Evolutionary conservation across 306 rosid genomes (phyloP).

Genomic region (Fragaria iinumae): DNA sequence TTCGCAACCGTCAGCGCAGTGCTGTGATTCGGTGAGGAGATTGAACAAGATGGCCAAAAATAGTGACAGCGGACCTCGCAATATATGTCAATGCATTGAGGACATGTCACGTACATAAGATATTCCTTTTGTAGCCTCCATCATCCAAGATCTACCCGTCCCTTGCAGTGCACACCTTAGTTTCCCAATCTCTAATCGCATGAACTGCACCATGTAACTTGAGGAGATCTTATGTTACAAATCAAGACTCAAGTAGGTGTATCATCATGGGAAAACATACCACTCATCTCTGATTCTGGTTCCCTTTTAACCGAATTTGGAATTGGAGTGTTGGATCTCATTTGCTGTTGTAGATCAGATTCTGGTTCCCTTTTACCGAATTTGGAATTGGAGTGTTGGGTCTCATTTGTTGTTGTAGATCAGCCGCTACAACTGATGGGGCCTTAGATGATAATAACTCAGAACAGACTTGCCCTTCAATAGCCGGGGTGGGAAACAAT

Average conservation of each 20-base stretch:
- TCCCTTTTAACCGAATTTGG: no score
- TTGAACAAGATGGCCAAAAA: conserved; percentile 5
- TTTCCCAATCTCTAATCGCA: conserved; percentile 14
- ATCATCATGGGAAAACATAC: not conserved
- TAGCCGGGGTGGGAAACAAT: conserved; percentile 25
- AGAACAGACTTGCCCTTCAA: conserved; percentile 20
- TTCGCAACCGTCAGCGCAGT: not conserved
- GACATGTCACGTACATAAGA: not conserved
- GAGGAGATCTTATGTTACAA: no score
- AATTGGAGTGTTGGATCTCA: no score
- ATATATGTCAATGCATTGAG: conserved; percentile 4
- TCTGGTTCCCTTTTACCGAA: not conserved
- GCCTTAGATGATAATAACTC: conserved; percentile 23
- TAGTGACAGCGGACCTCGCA: not conserved
- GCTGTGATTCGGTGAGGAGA: not conserved
- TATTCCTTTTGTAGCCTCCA: not conserved
- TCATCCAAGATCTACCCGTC: not conserved
- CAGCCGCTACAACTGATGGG: conserved; percentile 29
- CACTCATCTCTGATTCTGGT: not conserved
- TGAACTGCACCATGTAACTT: conserved; percentile 10
- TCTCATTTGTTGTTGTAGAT: conserved; percentile 16
- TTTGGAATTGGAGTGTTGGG: not conserved
- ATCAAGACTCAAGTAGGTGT: not conserved
- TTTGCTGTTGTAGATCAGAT: no score
- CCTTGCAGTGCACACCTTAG: not conserved